Evolutionary conservation across 345 rosid species (phyloP), one percentile per base, ranked within the genome.

Genomic region (Euphorbia tirucalli): DNA sequence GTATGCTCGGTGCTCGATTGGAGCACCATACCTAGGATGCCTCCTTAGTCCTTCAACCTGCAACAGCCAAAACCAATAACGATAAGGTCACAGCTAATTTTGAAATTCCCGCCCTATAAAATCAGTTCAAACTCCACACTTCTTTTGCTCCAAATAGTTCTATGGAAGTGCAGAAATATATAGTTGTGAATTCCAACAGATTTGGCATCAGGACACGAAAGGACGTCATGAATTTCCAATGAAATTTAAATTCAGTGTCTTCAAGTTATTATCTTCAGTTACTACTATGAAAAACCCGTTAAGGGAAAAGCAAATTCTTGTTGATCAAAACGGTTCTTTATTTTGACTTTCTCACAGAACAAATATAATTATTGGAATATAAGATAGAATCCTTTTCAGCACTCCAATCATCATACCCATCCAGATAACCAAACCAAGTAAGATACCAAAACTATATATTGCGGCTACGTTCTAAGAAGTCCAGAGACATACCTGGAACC

Each of bases 41-140:
- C 99, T 85, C 74, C 76, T 87, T 37, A 95, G 82, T 52, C 98
- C 99, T 87, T 91, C 96, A 72, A 95, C 79, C 99, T 95, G 85
- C 72, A 75, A 77, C 25, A 66, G 52, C 75, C 77, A 66, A 49
- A 70, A 49, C 32, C 37, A 54, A 44, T 4, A 19, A 57, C 60
- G 35, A 15, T 52, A 25, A 68, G n/a, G n/a, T n/a, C n/a, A n/a
- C n/a, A n/a, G n/a, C n/a, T n/a, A n/a, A n/a, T n/a, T n/a, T n/a
- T n/a, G n/a, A n/a, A n/a, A n/a, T n/a, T n/a, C n/a, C n/a, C n/a
- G n/a, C n/a, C n/a, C n/a, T n/a, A n/a, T n/a, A n/a, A n/a, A n/a
- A n/a, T n/a, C n/a, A n/a, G n/a, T n/a, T n/a, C n/a, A n/a, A n/a
- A n/a, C n/a, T n/a, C n/a, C n/a, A n/a, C n/a, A n/a, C n/a, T n/a